Percentiles rank a stretch among this genome's conserved stretches.
These are phyloP conservation scores for Thalassiosira sp. DNA, from an alignment of 352 stramenopile species.

Conservation along the genomic window DNA sequence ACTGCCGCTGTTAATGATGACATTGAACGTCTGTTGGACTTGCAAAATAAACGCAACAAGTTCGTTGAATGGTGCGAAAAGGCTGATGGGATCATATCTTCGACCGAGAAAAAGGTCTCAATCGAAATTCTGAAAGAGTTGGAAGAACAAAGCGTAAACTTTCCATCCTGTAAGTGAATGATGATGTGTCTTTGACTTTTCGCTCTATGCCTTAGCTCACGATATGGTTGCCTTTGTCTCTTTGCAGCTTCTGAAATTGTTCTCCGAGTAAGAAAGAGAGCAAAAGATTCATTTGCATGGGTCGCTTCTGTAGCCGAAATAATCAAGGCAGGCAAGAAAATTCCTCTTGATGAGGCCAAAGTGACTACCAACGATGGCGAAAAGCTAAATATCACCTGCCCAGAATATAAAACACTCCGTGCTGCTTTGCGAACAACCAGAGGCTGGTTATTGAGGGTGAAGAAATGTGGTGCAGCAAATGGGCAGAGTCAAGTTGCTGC, in stretches of 20 bases:
- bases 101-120: conserved; percentile 63
- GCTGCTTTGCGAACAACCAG: conserved; percentile 52
- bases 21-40: conserved; percentile 54
- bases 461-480: conserved; percentile 57
- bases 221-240: not conserved
- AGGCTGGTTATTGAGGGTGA: conserved; percentile 68
- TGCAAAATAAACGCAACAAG: conserved; percentile 60
- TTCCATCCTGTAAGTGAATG: conserved; percentile 64
- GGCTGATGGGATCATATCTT: conserved; percentile 56
- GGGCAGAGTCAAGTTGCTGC: conserved; percentile 51
- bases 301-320: conserved; percentile 35
- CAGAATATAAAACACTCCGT: conserved; percentile 65
- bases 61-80: conserved; percentile 72
- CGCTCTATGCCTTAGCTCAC: not conserved
- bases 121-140: conserved; percentile 67
- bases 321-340: conserved; percentile 56
- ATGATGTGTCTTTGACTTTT: conserved; percentile 5
- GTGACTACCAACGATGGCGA: conserved; percentile 58
- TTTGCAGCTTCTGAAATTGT: conserved; percentile 65
- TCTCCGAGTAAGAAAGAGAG: conserved; percentile 54
- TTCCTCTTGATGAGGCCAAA: conserved; percentile 69
- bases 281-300: conserved; percentile 56
- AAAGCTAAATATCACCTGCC: conserved; percentile 63
- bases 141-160: conserved; percentile 49
- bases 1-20: conserved; percentile 58